A percentile compares a stretch with the other conserved stretches of the same genome.
phyloP scores from a whole-genome alignment of 106 monocot genomes.

The Dendrobium huoshanense region DNA sequence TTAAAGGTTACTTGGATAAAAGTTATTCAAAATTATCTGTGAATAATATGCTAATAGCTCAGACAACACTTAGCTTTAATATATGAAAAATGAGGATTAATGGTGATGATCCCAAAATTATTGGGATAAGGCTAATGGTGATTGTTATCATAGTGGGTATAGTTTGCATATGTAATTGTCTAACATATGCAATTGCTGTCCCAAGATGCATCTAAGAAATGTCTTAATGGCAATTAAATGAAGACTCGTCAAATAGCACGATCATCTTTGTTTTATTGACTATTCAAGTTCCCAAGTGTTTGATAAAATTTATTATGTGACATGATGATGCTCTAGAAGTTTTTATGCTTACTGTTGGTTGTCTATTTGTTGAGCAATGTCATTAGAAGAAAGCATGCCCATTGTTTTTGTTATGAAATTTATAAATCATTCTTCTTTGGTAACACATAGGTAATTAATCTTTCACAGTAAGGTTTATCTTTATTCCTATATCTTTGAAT shows the following conservation, averaged over 20 bases:
- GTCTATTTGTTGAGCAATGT: too few relatives aligned
- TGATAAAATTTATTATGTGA: too few relatives aligned
- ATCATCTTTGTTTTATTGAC: not conserved
- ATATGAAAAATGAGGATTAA: not conserved
- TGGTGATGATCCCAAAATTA: not conserved
- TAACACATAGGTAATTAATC: not conserved
- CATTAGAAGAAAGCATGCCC: not conserved
- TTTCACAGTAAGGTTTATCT: not conserved
- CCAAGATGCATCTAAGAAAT: not conserved
- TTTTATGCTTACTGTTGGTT: too few relatives aligned
- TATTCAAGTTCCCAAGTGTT: not conserved
- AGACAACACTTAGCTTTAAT: not conserved
- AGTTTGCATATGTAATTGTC: not conserved
- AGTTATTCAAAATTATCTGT: not conserved
- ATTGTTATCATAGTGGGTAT: not conserved
- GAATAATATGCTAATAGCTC: not conserved
- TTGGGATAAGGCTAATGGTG: not conserved
- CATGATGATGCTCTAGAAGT: too few relatives aligned
- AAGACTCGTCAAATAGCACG: not conserved
- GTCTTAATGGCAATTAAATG: not conserved
- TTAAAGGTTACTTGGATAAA: not conserved
- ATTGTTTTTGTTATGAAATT: not conserved
- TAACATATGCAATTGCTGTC: not conserved
- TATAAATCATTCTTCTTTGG: not conserved
- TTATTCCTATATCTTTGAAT: not conserved